Conservation (phyloP, 768 basidiomycete genomes). For the Paxillus involutus region DNA sequence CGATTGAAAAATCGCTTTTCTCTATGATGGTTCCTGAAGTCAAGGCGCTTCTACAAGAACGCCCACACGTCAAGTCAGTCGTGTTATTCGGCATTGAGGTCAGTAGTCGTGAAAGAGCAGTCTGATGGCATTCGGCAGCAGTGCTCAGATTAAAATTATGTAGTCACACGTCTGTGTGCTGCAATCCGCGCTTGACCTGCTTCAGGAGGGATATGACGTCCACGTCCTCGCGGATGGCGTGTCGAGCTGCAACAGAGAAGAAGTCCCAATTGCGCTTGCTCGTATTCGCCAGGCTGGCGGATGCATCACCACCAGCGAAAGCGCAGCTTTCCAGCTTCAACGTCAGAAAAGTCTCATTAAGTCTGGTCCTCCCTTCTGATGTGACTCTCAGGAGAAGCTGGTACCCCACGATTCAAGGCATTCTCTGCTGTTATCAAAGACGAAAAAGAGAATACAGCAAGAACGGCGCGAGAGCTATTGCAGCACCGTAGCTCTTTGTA, state of each 20-base stretch:
- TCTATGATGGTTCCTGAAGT: constrained; percentile 82
- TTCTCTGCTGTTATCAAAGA: constrained; percentile 77
- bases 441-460: constrained; percentile 62
- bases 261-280: constrained; percentile 73
- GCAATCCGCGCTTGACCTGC: constrained; percentile 76
- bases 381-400: constrained; percentile 52
- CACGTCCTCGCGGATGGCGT: constrained; percentile 84
- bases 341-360: constrained; percentile 34
- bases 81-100: constrained; percentile 91
- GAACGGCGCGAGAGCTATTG: constrained; percentile 33
- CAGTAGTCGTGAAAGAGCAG: constrained; percentile 15
- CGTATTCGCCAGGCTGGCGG: constrained; percentile 74
- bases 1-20: constrained; percentile 78
- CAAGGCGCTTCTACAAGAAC: constrained; percentile 44
- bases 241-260: constrained; percentile 77
- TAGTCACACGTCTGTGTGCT: constrained; percentile 89
- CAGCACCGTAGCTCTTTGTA: constrained; percentile 23
- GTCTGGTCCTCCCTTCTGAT: constrained; percentile 13
- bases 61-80: constrained; percentile 52
- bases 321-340: constrained; percentile 75
- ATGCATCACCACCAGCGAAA: constrained; percentile 78
- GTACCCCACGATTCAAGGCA: constrained; percentile 63
- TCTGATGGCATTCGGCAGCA: background rate
- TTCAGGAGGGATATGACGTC: constrained; percentile 48
- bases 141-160: constrained; percentile 7